Evolutionary conservation across 1,284 basidiomycete species (phyloP), one percentile per base, ranked within the genome.

Genomic region (Lentinula novae-zelandiae): DNA sequence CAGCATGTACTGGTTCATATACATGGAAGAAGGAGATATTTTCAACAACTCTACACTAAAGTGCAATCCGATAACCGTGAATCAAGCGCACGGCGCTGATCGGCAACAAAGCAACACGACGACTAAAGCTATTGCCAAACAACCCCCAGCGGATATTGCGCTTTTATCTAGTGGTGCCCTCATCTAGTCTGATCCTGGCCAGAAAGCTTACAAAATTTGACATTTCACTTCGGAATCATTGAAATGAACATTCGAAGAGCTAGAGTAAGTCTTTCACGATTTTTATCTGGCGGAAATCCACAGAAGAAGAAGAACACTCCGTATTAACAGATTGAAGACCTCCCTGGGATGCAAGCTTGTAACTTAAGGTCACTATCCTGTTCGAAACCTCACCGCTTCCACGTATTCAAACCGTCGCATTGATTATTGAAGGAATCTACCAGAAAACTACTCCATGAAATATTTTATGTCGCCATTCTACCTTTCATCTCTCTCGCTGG

Each of bases 391-490:
- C 50, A 7, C n/a, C 10, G 2, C 6, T 20, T 12, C 27, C 34
- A 36, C 9, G n/a, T 34, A 20, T 17, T 53, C 53, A 54, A 39
- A 38, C 15, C 22, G 20, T 50, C 5, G 9, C 36, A 8, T 38
- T 44, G 10, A n/a, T 10, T 34, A 34, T 20, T 20, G 7, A 53
- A 53, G 53, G 72, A 96, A 96, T 71, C 78, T 97, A 15, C 95
- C 95, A 1, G 95, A 96, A 76, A 96, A 96, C 73, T 96, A 96
- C 72, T 90, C 90, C 1, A 90, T 96, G 86, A 93, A 89, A 75
- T 97, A 96, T 72, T 97, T 94, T 93, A 49, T 36, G 63, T 60
- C 38, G 36, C 34, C 48, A 27, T 44, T 17, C 48, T 39, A 38
- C 27, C 55, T 40, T 33, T 17, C 13, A 39, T 44, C 59, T 49